These are phyloP conservation scores for Hymenoscyphus infarciens DNA, from an alignment of 2,329 filamentous ascomycete genomes.

Conservation along the genomic window DNA sequence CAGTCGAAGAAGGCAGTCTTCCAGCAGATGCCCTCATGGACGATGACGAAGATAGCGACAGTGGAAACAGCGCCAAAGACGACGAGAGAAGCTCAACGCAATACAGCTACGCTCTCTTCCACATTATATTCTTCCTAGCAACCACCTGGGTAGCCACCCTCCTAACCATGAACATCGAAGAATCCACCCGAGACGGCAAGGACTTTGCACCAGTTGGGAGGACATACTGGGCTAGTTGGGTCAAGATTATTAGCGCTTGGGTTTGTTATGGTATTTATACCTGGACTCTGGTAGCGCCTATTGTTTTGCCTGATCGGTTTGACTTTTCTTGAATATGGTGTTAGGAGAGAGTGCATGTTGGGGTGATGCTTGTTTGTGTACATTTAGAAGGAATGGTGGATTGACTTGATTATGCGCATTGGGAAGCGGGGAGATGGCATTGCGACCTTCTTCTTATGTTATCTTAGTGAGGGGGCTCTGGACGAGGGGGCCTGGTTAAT, in stretches of 20 bases:
- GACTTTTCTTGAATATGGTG: constrained; percentile 46
- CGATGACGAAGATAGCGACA: constrained; percentile 60
- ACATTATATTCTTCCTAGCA: constrained; percentile 95
- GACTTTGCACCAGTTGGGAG: constrained; percentile 91
- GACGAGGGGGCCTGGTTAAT: not conserved
- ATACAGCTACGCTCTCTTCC: constrained; percentile 95
- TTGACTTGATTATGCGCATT: not conserved
- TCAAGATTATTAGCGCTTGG: constrained; percentile 98
- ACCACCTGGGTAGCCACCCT: constrained; percentile 95
- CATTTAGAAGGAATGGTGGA: not conserved
- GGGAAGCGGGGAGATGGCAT: constrained; percentile 2
- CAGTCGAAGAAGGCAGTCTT: constrained; percentile 87
- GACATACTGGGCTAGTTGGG: constrained; percentile 97
- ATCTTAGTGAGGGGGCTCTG: not conserved
- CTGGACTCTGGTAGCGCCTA: constrained; percentile 87
- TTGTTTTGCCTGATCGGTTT: constrained; percentile 82
- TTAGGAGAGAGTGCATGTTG: not conserved
- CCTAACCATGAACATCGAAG: constrained; percentile 73
- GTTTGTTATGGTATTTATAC: constrained; percentile 91
- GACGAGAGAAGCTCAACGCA: constrained; percentile 88
- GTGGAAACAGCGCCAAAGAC: constrained; percentile 64
- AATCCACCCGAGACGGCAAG: constrained; percentile 60
- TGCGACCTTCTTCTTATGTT: not conserved
- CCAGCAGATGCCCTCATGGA: constrained; percentile 84
- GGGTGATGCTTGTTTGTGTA: not conserved